phyloP scores from a whole-genome alignment of 345 rosid genomes.

The Eucalyptus pauciflora region DNA sequence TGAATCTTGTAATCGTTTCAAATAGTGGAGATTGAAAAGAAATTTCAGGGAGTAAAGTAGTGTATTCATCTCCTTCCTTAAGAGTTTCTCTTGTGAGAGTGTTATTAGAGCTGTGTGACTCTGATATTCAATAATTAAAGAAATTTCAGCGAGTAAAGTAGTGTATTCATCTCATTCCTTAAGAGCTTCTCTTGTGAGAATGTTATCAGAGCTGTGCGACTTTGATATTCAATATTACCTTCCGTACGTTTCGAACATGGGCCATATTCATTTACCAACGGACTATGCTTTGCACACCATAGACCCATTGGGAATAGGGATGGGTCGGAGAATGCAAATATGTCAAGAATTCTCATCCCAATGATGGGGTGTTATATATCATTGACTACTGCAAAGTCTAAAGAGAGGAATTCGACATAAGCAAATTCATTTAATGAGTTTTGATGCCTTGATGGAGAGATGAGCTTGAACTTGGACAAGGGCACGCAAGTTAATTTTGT shows the following conservation, averaged over 20 bases:
- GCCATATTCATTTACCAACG: neutral
- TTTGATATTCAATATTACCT: neutral
- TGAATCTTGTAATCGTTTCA: no score
- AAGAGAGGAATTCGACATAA: neutral
- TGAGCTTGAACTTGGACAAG: neutral
- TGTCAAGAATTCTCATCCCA: neutral
- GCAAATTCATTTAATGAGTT: neutral
- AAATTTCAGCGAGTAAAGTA: no score
- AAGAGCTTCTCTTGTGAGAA: no score
- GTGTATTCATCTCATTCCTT: no score
- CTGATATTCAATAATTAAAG: no score
- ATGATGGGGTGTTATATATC: neutral
- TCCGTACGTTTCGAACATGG: neutral
- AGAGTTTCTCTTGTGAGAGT: no score
- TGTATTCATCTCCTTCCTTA: no score
- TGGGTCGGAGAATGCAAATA: neutral
- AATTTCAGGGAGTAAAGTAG: no score
- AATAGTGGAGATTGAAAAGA: no score
- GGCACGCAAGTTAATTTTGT: neutral
- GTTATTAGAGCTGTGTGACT: no score
- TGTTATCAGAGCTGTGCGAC: no score
- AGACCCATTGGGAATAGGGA: neutral
- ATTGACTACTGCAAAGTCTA: neutral
- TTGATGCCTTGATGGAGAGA: neutral
- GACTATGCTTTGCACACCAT: neutral